These are phyloP conservation scores for Acanthamoeba culbertsoni DNA, from an alignment of 208 protist species.

Conservation along the genomic window DNA sequence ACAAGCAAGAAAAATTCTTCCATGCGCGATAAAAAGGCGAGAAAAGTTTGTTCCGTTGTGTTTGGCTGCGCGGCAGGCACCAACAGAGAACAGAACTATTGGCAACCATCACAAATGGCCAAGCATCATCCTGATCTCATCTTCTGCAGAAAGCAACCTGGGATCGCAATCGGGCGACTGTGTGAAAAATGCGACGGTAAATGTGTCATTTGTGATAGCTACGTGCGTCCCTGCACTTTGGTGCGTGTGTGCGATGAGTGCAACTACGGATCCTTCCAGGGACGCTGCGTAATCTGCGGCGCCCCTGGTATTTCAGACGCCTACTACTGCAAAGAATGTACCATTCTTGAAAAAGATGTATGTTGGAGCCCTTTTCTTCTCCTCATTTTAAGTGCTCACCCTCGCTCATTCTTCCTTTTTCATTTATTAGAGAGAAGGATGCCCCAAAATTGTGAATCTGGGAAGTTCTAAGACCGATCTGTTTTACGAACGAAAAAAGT, in stretches of 20 bases:
- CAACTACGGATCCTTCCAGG: conserved; percentile 91
- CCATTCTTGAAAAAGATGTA: conserved; percentile 89
- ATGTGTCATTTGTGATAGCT: conserved; percentile 91
- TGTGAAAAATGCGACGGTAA: conserved; percentile 92
- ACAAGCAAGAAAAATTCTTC: too few species aligned
- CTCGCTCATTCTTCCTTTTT: neutral
- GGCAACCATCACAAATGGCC: neutral
- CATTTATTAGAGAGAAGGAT: conserved; percentile 81
- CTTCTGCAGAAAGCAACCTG: conserved; percentile 92
- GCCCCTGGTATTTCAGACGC: conserved; percentile 88
- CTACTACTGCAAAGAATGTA: conserved; percentile 94
- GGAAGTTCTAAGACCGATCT: conserved; percentile 89
- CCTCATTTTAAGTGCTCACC: neutral
- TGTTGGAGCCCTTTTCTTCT: neutral
- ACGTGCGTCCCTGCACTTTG: conserved; percentile 87
- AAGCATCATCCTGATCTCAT: conserved; percentile 92
- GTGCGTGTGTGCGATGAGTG: conserved; percentile 94
- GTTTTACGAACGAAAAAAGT: conserved; percentile 93
- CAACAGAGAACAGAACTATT: too few species aligned
- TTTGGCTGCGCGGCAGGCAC: too few species aligned
- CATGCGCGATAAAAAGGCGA: too few species aligned
- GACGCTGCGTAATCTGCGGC: conserved; percentile 86
- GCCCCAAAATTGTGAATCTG: conserved; percentile 93
- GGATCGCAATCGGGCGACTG: conserved; percentile 89
- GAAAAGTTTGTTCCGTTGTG: too few species aligned